Percentiles rank a stretch among this genome's conserved stretches.
phyloP scores from a whole-genome alignment of 1,139 yeast genomes.

The Lodderomyces theae region DNA sequence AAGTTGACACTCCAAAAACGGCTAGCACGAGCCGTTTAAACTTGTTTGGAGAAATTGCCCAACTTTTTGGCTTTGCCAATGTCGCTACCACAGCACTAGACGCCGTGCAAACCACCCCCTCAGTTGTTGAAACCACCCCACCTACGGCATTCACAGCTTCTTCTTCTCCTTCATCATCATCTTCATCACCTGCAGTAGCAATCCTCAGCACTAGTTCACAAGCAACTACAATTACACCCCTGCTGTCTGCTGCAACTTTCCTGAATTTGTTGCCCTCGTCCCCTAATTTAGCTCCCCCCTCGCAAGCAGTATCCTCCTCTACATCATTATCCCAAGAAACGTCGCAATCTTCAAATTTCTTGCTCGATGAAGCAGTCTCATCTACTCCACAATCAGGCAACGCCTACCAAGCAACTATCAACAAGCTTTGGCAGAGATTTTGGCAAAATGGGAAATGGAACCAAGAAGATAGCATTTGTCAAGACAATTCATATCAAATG shows the following conservation, averaged over 20 bases:
- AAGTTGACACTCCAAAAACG: not conserved
- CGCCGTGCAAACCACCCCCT: not conserved
- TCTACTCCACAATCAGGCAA: conserved; percentile 8
- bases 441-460: conserved; percentile 24
- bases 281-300: too few relatives aligned
- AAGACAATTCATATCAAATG: not conserved
- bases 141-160: not conserved
- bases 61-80: conserved; percentile 1
- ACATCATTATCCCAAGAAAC: conserved; percentile 4
- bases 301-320: conserved; percentile 1
- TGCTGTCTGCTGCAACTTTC: not conserved
- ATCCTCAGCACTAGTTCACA: not conserved
- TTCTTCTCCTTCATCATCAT: too few relatives aligned
- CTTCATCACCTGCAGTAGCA: not conserved
- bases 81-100: not conserved
- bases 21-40: not conserved
- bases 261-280: too few relatives aligned
- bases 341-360: conserved; percentile 1
- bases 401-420: conserved; percentile 12
- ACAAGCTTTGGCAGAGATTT: conserved; percentile 22
- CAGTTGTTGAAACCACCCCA: not conserved
- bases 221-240: not conserved
- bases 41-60: not conserved
- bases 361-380: conserved; percentile 2
- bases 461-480: conserved; percentile 11